Evolutionary conservation across 305 asterid genomes (phyloP).

Genomic region (Striga hermonthica): DNA sequence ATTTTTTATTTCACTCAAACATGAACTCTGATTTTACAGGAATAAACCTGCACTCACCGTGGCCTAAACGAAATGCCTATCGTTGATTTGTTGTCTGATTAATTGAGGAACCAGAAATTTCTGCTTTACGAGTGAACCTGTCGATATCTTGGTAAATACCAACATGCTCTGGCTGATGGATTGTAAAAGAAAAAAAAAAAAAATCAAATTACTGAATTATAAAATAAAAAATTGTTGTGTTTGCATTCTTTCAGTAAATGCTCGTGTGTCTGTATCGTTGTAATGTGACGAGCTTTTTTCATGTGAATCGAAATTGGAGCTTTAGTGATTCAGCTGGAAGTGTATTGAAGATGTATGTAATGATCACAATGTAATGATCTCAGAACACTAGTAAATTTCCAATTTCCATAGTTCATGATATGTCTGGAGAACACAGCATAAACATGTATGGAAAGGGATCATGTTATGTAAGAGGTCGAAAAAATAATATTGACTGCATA

Average conservation of each 20-base stretch:
- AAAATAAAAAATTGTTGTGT: neutral
- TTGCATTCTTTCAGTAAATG: neutral
- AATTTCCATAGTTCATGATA: neutral
- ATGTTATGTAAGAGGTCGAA: too few species aligned
- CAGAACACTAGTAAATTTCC: neutral
- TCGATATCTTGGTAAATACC: constrained; percentile 25
- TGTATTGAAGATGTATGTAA: neutral
- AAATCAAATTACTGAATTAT: constrained; percentile 30
- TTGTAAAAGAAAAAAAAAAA: constrained; percentile 31
- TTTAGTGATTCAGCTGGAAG: neutral
- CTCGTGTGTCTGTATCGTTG: neutral
- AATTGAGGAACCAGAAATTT: neutral
- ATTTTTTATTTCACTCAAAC: too few species aligned
- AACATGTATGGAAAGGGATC: too few species aligned
- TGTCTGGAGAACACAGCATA: neutral
- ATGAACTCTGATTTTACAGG: neutral
- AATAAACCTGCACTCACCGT: neutral
- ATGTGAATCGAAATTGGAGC: neutral
- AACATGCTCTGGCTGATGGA: constrained; percentile 25
- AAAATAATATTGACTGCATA: too few species aligned
- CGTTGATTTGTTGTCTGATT: neutral
- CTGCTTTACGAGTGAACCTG: constrained; percentile 8
- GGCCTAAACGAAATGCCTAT: constrained; percentile 14
- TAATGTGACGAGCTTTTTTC: neutral
- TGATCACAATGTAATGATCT: neutral